Evolutionary conservation across 1,284 basidiomycete species (phyloP), one percentile per base, ranked within the genome.

Genomic region (Heterobasidion irregulare): DNA sequence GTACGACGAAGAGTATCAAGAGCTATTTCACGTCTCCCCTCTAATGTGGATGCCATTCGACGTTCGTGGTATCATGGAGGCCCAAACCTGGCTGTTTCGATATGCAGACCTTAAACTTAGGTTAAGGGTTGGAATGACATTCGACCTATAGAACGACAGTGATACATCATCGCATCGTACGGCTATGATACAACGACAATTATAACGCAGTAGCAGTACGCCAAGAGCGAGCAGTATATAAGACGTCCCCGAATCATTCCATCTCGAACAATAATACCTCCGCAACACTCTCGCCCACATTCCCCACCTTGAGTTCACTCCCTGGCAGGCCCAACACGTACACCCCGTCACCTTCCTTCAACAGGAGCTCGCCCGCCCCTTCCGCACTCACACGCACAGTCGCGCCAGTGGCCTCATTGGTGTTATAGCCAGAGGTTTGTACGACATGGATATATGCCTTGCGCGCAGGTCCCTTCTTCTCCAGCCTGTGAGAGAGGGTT

Each of bases 211-310:
- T 26, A 26, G 26, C 26, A 26, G 26, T 26, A 26, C 26, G 6
- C 26, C 26, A 41, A 41, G n/a, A 7, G 4, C n/a, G 38, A 10
- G 12, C 38, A 3, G n/a, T 6, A 41, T 41, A 12, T 41, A 5
- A 4, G n/a, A 41, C n/a, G 10, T 4, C n/a, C 1, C 0, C 1
- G 2, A 10, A 41, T 57, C 16, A 56, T 26, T 82, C 83, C 58
- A 89, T 67, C 64, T 92, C 89, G 62, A 92, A 92, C 13, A 92
- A 66, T 50, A 92, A 65, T 32, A 90, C 72, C 69, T 92, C 89
- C 1, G 80, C 86, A 35, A 75, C 69, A 33, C 66, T 69, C 55
- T 80, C 77, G 0, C 86, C 84, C 2, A 75, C 68, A 62, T 89
- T 92, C 67, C 82, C 76, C 18, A 82, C 70, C 36, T 73, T 71